phyloP scores from a whole-genome alignment of 805 yeast genomes.

The Starmerella asiatica region DNA sequence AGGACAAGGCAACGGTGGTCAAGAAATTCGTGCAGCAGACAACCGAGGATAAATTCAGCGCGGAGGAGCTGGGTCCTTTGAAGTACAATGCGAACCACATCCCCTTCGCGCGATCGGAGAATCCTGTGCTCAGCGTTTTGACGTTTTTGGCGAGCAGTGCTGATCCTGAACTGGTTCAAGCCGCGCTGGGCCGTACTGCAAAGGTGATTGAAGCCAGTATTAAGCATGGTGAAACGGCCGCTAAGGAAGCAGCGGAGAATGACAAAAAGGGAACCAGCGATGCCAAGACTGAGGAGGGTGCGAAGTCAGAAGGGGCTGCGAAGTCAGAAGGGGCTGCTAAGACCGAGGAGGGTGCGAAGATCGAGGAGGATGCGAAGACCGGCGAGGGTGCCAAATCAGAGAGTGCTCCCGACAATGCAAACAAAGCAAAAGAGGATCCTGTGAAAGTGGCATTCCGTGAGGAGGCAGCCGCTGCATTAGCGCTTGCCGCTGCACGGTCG shows the following conservation, averaged over 20 bases:
- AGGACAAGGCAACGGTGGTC: conserved; percentile 59
- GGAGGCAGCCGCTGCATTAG: conserved; percentile 44
- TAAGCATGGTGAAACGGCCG: conserved; percentile 28
- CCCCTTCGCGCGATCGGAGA: conserved; percentile 74
- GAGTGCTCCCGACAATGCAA: background rate
- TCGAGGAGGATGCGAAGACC: conserved; percentile 3
- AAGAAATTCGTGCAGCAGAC: conserved; percentile 56
- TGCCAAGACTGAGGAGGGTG: background rate
- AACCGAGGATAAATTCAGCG: conserved; percentile 64
- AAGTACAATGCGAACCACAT: conserved; percentile 63
- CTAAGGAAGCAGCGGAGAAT: background rate
- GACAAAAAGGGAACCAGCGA: background rate
- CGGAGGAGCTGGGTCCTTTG: conserved; percentile 52
- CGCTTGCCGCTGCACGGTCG: conserved; percentile 39
- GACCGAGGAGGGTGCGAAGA: background rate
- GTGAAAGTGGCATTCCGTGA: background rate
- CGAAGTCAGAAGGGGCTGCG: background rate
- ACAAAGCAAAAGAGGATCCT: background rate
- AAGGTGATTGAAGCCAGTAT: conserved; percentile 41
- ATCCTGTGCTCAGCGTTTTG: conserved; percentile 87
- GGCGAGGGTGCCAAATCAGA: conserved; percentile 1
- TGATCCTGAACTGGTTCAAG: conserved; percentile 72
- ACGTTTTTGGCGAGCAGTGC: conserved; percentile 75
- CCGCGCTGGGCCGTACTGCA: conserved; percentile 41
- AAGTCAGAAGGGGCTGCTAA: background rate